These are phyloP conservation scores for Sporothrix globosa DNA, from an alignment of 2,329 filamentous ascomycete genomes.

Conservation along the genomic window DNA sequence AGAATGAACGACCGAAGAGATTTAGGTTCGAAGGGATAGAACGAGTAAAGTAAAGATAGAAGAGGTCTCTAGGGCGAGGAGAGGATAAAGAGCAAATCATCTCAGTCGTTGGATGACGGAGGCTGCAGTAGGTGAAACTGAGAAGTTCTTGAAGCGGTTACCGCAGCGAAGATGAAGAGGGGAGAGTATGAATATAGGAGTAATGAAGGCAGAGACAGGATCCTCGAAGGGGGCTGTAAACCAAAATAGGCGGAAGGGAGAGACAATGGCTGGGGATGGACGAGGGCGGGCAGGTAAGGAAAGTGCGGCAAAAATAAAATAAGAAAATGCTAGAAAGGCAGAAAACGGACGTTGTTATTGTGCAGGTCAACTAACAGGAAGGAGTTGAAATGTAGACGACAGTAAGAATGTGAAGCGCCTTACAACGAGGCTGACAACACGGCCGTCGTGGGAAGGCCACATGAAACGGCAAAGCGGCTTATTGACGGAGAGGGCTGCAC, in stretches of 20 bases:
- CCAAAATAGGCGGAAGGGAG: constrained; percentile 10
- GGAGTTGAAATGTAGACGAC: background rate
- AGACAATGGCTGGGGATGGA: constrained; percentile 14
- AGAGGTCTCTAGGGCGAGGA: background rate
- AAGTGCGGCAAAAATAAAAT: background rate
- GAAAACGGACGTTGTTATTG: background rate
- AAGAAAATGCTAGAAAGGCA: background rate
- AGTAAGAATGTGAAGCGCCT: background rate
- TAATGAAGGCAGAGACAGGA: constrained; percentile 14
- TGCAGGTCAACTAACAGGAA: background rate
- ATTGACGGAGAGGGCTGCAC: background rate
- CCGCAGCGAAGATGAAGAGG: background rate
- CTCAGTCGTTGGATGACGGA: constrained; percentile 5
- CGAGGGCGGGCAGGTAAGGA: background rate
- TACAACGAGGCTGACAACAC: constrained; percentile 20
- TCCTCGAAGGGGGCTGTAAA: constrained; percentile 15
- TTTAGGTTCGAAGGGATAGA: background rate
- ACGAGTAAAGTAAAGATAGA: background rate
- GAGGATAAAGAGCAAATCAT: background rate
- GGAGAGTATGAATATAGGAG: background rate
- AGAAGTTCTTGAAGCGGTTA: background rate
- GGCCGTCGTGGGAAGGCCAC: background rate
- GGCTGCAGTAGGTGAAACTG: constrained; percentile 24
- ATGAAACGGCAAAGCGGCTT: constrained; percentile 1
- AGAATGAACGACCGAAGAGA: background rate